Evolutionary conservation across 192 early-diverging fungal species (phyloP).

Genomic region (Dissophora globulifera): DNA sequence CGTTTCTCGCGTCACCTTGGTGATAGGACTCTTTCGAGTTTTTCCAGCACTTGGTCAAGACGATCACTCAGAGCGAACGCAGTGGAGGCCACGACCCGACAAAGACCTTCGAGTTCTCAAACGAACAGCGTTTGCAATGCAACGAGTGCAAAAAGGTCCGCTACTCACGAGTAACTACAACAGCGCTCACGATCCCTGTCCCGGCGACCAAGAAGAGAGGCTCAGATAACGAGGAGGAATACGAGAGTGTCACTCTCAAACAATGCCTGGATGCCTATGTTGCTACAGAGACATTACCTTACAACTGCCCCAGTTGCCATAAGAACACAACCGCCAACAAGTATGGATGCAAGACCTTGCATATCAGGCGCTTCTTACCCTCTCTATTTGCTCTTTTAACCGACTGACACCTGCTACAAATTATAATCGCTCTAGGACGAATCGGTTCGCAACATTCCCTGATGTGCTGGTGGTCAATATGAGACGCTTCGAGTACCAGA

Average conservation of each 20-base stretch:
- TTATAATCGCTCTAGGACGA: constrained; percentile 50
- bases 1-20: background rate
- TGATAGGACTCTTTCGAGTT: constrained; percentile 95
- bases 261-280: constrained; percentile 75
- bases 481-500: constrained; percentile 78
- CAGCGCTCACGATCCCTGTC: constrained; percentile 72
- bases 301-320: constrained; percentile 71
- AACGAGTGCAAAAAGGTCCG: constrained; percentile 83
- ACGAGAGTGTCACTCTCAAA: constrained; percentile 68
- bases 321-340: constrained; percentile 67
- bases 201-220: constrained; percentile 65
- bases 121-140: constrained; percentile 91
- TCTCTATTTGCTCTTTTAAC: too few species aligned
- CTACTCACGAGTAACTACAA: constrained; percentile 68
- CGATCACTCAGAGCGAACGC: constrained; percentile 83
- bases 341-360: too few species aligned
- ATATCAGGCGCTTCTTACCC: too few species aligned
- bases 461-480: constrained; percentile 77
- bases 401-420: too few species aligned
- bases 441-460: constrained; percentile 79
- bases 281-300: constrained; percentile 65
- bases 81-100: constrained; percentile 75
- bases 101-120: constrained; percentile 78
- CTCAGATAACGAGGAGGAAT: constrained; percentile 42
- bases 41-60: constrained; percentile 79